Conservation (phyloP, 208 protist species). For the Leishmania major region DNA sequence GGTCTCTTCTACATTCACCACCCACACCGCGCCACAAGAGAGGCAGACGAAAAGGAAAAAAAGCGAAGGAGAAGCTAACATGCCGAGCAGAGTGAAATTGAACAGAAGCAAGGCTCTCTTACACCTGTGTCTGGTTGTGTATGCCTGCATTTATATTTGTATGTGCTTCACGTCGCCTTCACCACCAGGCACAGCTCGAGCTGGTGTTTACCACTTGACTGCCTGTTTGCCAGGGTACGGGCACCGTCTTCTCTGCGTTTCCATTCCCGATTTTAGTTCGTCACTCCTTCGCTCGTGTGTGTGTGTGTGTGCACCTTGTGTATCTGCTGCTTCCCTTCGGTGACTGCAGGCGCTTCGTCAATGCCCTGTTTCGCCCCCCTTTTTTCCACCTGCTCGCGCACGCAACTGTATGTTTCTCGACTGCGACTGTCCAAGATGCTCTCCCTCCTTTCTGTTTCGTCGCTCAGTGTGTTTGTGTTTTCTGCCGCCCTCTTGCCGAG, state of each 20-base stretch:
- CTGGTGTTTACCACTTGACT: neutral
- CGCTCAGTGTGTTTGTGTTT: slow-evolving; percentile 20
- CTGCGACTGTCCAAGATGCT: neutral
- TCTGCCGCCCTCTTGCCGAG: neutral
- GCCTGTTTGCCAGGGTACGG: neutral
- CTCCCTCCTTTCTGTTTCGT: neutral
- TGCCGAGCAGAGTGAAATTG: neutral
- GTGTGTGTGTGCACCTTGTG: neutral
- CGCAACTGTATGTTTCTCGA: neutral
- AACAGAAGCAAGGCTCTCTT: neutral
- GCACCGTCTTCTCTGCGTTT: neutral
- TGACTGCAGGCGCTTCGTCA: neutral
- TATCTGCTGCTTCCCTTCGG: neutral
- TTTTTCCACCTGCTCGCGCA: neutral
- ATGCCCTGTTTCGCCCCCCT: neutral
- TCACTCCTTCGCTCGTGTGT: neutral
- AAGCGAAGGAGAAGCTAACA: neutral
- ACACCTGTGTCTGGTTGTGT: neutral
- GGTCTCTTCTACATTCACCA: neutral
- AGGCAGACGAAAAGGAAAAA: neutral
- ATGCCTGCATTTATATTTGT: neutral
- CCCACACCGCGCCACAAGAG: neutral
- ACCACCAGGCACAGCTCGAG: neutral
- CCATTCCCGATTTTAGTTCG: neutral
- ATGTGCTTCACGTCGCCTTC: neutral